Evolutionary conservation across 768 basidiomycete genomes (phyloP).

Genomic region (Pulveroboletus sp.): DNA sequence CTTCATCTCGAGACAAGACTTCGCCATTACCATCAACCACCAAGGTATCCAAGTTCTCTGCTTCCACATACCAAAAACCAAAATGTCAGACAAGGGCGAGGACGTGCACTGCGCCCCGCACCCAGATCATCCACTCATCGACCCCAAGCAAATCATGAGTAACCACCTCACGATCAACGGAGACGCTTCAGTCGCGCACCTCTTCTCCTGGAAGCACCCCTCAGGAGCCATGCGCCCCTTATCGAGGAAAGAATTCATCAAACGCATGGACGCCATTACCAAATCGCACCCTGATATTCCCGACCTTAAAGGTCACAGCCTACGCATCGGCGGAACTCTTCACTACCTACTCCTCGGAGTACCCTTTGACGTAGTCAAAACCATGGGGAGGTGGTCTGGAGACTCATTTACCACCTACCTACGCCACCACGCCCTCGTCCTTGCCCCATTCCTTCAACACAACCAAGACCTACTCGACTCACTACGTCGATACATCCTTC

Average conservation of each 20-base stretch:
- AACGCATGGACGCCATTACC: background rate
- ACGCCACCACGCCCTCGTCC: too few relatives aligned
- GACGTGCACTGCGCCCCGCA: background rate
- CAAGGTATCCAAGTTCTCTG: background rate
- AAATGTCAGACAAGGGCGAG: background rate
- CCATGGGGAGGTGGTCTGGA: constrained; percentile 34
- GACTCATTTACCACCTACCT: constrained; percentile 32
- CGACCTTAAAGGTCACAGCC: constrained; percentile 19
- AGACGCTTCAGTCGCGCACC: background rate
- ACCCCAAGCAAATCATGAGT: background rate
- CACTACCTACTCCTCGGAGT: constrained; percentile 23
- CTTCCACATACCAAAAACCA: background rate
- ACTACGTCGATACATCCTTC: background rate
- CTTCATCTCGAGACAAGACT: background rate
- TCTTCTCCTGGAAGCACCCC: constrained; percentile 3
- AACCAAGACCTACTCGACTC: background rate
- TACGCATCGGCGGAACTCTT: too few relatives aligned
- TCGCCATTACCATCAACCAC: background rate
- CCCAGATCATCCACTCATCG: background rate
- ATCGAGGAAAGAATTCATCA: background rate
- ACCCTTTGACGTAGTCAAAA: constrained; percentile 32
- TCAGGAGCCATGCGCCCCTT: background rate
- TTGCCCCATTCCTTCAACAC: constrained; percentile 27
- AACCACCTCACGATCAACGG: background rate
- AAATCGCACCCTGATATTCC: background rate